A percentile compares a stretch with the other conserved stretches of the same genome.
These are phyloP conservation scores for Beauveria brongniartii DNA, from an alignment of 2,329 filamentous ascomycete species.

Conservation along the genomic window DNA sequence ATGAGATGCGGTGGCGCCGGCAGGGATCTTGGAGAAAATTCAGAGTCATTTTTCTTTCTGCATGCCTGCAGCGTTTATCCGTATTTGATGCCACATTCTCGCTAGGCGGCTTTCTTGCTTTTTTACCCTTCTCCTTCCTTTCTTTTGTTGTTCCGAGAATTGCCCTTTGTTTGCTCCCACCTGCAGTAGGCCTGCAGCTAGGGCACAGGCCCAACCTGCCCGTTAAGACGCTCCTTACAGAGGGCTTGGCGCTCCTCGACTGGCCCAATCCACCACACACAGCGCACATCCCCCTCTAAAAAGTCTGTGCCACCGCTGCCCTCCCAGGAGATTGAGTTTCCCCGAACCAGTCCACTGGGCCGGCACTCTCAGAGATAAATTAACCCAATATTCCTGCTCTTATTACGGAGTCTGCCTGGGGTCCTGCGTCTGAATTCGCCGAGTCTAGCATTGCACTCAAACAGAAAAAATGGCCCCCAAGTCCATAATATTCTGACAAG, in stretches of 20 bases:
- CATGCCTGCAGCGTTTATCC: neutral
- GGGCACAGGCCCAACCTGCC: neutral
- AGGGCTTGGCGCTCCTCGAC: neutral
- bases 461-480: neutral
- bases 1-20: conserved; percentile 5
- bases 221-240: neutral
- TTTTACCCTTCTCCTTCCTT: no score
- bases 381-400: neutral
- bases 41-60: neutral
- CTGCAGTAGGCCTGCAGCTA: neutral
- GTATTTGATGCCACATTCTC: no score
- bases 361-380: neutral
- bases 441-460: neutral
- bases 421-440: no score
- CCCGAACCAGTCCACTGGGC: conserved; percentile 6
- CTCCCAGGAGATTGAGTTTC: neutral
- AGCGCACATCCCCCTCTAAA: neutral
- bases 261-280: neutral
- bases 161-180: neutral
- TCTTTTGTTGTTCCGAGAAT: no score
- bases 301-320: no score
- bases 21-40: neutral
- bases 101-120: no score
- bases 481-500: neutral
- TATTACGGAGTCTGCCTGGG: no score